Base-by-base conservation (phyloP, 2,329 filamentous ascomycete species). In the Hymenoscyphus albidus region DNA sequence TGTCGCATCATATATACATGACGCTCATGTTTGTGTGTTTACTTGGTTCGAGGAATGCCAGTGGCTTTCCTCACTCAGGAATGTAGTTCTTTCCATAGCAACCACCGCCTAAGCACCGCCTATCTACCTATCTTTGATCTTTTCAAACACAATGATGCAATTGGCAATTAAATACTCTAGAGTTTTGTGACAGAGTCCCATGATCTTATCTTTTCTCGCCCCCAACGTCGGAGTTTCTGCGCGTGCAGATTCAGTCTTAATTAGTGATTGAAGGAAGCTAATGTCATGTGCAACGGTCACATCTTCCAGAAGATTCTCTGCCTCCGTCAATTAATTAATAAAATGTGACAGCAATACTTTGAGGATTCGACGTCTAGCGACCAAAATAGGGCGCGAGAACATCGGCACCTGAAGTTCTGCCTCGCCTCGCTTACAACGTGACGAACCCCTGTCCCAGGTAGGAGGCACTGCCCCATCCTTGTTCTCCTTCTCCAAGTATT, bases 401-500 rank as follows among this genome's bases (percentile, higher is more conserved):
- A 32, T 56, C 58, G 59, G 62, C 62, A 57, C 9, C 55, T 55
- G 40, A 18, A 22, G 18, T 54, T 54, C 48, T 54, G 48, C 48
- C 48, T 54, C 22, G 13, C 31, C 18, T 32, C 55, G 35, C 35
- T 35, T 35, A 35, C 35, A 35, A 57, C 31, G 32, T 57, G 55
- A 32, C 13, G 18, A 27, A 38, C 55, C 27, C 31, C 13, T 57
- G 14, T 27, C 31, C 32, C 27, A 57, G 31, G 55, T 27, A 57
- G 55, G 44, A 56, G 35, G 58, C 58, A 62, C 59, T 44, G 63
- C 59, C 55, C 51, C 59, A 54, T 48, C 56, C 55, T 51, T 18
- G 42, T 27, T 58, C 44, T 54, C 42, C 38, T 39, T 40, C 51
- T 13, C 58, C 58, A 42, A 51, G 32, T 38, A 56, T 64, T 61